A percentile compares a stretch with the other conserved stretches of the same genome.
phyloP scores from a whole-genome alignment of 2,329 filamentous ascomycete species.

The Dactylellina haptotyla region DNA sequence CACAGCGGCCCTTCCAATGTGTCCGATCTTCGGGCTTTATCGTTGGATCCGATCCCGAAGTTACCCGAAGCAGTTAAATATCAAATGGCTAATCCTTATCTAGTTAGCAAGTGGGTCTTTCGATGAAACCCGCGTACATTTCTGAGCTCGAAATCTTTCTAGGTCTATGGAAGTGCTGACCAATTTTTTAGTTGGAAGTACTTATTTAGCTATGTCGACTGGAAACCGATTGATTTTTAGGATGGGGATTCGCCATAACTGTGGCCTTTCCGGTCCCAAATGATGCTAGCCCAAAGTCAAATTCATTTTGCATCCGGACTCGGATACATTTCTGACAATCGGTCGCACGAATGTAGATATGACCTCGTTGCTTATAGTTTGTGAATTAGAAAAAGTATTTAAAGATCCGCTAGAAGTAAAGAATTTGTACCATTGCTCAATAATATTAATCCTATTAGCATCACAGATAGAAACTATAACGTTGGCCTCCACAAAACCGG shows the following conservation, averaged over 20 bases:
- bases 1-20: slow-evolving; percentile 5
- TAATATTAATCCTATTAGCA: too few species aligned
- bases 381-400: background rate
- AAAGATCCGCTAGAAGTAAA: too few species aligned
- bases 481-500: too few species aligned
- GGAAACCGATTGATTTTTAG: too few species aligned
- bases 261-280: background rate
- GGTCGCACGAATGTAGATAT: slow-evolving; percentile 3
- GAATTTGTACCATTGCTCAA: too few species aligned
- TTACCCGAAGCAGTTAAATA: background rate
- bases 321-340: background rate
- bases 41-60: background rate
- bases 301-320: background rate
- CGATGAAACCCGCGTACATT: too few species aligned
- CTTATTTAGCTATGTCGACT: too few species aligned
- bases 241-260: background rate
- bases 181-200: too few species aligned
- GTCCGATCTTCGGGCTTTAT: background rate
- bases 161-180: too few species aligned
- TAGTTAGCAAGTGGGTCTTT: background rate
- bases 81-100: background rate
- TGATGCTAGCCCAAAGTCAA: background rate
- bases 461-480: too few species aligned
- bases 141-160: too few species aligned
- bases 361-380: background rate